Evolutionary conservation across 495 filamentous ascomycete species (phyloP), one percentile per base, ranked within the genome.

Genomic region (Aspergillus sclerotioniger): DNA sequence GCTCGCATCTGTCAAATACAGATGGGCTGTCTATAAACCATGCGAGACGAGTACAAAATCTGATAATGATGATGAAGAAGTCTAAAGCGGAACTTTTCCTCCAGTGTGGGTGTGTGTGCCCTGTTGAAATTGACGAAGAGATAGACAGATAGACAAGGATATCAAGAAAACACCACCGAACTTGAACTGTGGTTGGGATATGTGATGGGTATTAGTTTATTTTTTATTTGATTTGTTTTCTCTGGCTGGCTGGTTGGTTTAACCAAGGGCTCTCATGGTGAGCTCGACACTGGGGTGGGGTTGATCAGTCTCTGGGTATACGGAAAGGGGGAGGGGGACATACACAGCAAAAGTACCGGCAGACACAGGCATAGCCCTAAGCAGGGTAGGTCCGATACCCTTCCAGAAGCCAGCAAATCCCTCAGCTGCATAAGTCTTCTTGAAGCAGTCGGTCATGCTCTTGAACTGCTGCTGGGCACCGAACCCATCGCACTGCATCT

Each of bases 401-500:
- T 89, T 96, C 92, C 92, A 98, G 78, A 98, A 98, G 5, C 92
- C 95, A 45, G 85, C 76, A 60, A 84, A 58, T 5, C 94, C 94
- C 72, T 96, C 92, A 20, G 73, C 76, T 48, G 82, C 74, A 76
- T 82, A 96, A 21, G 87, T 91, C 83, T 96, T 87, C 62, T 75
- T 79, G 72, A 96, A 96, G 76, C 90, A 94, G 73, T 97, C 91
- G 45, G 85, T 82, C 91, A 96, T 96, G 53, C 74, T 87, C 77
- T 76, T 83, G 73, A 88, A 98, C 66, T 79, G 77, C 82, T 81
- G 83, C 54, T 81, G 71, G 1, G 81, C 80, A 20, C 84, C 84
- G 67, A 97, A 91, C 19, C 90, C 92, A 78, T 98, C 94, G 60
- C 85, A 95, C 82, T 98, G 94, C 93, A 98, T 96, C 84, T 96